phyloP scores from a whole-genome alignment of 371 early-diverging fungal genomes.

The Synchytrium microbalum region DNA sequence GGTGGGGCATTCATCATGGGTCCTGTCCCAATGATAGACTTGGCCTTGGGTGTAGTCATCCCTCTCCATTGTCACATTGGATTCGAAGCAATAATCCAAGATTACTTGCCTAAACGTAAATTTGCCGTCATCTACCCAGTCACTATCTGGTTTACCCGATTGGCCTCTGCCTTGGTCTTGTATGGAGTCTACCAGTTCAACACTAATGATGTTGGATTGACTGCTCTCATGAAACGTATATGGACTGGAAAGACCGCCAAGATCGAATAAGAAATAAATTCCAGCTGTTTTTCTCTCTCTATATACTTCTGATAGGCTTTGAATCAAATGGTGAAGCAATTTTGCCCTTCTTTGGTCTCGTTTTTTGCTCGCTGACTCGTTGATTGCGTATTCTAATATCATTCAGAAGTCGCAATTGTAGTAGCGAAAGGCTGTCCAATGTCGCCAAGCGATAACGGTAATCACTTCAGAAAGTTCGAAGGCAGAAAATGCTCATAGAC shows the following conservation, averaged over 20 bases:
- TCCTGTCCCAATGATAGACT: slow-evolving; percentile 76
- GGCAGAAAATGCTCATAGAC: too few relatives aligned
- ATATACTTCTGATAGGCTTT: too few relatives aligned
- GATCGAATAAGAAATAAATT: not conserved
- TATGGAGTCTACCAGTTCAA: slow-evolving; percentile 90
- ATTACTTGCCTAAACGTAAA: slow-evolving; percentile 76
- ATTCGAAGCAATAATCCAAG: slow-evolving; percentile 48
- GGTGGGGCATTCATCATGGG: slow-evolving; percentile 68
- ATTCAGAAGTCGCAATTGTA: too few relatives aligned
- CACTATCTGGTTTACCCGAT: slow-evolving; percentile 46
- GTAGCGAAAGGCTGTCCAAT: too few relatives aligned
- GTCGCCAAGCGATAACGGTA: too few relatives aligned
- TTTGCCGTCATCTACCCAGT: slow-evolving; percentile 55
- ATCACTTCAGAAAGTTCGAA: too few relatives aligned
- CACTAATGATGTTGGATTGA: slow-evolving; percentile 89
- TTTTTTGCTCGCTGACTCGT: too few relatives aligned
- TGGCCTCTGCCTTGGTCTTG: slow-evolving; percentile 57
- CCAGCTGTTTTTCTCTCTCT: too few relatives aligned
- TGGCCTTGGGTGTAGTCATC: slow-evolving; percentile 77
- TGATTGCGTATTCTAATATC: too few relatives aligned
- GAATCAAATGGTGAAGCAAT: too few relatives aligned
- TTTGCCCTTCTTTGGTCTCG: too few relatives aligned
- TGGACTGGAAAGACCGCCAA: slow-evolving; percentile 53
- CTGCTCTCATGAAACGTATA: slow-evolving; percentile 68
- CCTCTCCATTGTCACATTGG: slow-evolving; percentile 89